These are phyloP conservation scores for Lojkania enalia DNA, from an alignment of 2,329 filamentous ascomycete species.

Conservation along the genomic window DNA sequence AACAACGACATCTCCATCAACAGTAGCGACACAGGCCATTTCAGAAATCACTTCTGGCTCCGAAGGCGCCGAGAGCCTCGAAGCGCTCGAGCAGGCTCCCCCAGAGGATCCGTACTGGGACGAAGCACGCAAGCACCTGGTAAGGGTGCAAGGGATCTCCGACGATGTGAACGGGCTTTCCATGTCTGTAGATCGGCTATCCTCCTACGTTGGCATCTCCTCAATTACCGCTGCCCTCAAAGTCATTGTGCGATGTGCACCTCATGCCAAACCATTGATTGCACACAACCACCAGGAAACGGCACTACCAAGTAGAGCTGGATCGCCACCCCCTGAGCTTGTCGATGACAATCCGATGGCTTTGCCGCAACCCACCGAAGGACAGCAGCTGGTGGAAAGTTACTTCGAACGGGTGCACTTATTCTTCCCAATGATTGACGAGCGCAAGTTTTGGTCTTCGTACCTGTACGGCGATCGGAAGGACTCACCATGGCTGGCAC, in stretches of 20 bases:
- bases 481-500: slow-evolving; percentile 70
- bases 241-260: slow-evolving; percentile 65
- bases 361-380: slow-evolving; percentile 63
- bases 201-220: slow-evolving; percentile 72
- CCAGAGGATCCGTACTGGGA: slow-evolving; percentile 67
- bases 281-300: slow-evolving; percentile 47
- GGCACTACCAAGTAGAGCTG: slow-evolving; percentile 40
- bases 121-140: slow-evolving; percentile 56
- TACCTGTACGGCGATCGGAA: slow-evolving; percentile 65
- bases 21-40: slow-evolving; percentile 34
- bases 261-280: slow-evolving; percentile 54
- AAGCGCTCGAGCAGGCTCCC: slow-evolving; percentile 71
- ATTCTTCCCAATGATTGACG: slow-evolving; percentile 74
- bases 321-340: slow-evolving; percentile 42
- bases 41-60: slow-evolving; percentile 45
- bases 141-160: slow-evolving; percentile 57
- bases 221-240: slow-evolving; percentile 75
- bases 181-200: slow-evolving; percentile 61
- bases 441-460: slow-evolving; percentile 68
- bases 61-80: slow-evolving; percentile 57
- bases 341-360: slow-evolving; percentile 45
- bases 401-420: slow-evolving; percentile 75
- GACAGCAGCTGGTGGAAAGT: slow-evolving; percentile 70
- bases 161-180: slow-evolving; percentile 74
- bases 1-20: slow-evolving; percentile 38